Evolutionary conservation across 768 basidiomycete species (phyloP), one percentile per base, ranked within the genome.

Genomic region (Cystofilobasidium bisporidii): DNA sequence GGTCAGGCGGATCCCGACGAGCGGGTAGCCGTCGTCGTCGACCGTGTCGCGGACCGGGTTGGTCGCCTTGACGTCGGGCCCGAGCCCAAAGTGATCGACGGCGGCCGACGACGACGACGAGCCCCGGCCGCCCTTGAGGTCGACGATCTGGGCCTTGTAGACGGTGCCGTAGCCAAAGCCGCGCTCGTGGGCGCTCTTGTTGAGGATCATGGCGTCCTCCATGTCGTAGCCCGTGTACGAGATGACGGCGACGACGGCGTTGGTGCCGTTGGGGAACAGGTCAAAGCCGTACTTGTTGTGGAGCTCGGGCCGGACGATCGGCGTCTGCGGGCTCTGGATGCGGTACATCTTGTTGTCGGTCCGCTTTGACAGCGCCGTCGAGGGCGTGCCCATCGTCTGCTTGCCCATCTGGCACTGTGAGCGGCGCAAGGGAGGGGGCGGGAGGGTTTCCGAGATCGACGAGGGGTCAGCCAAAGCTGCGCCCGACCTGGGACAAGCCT

Each of bases 161-260:
- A 99, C 85, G 0, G 92, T 90, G 32, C 96, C 96, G 75, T 98
- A 94, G 0, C 83, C 92, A 75, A 99, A 99, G 0, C 96, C 96
- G 38, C 96, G 87, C 79, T 99, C 96, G 75, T 99, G 92, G 3
- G 91, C 87, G 0, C 93, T 98, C 79, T 99, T 99, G 78, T 99
- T 99, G 61, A 99, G 80, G 72, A 99, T 99, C 96, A 99, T 99
- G 72, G 96, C 96, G 73, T 99, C 96, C 79, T 99, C 96, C 96
- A 99, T 99, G 77, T 99, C 96, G 78, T 99, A 99, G 4, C 96
- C 96, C 4, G 96, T 99, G 76, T 99, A 99, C 0, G 96, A 99
- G 73, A 99, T 98, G 74, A 99, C 96, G n/a, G 96, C 96, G 59
- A 99, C 96, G 69, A 99, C 81, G 24, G 96, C 96, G 77, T 99